Percentiles rank a stretch among this genome's conserved stretches.
Conservation (phyloP, 2,329 filamentous ascomycete species). For the Triangularia verruculosa region DNA sequence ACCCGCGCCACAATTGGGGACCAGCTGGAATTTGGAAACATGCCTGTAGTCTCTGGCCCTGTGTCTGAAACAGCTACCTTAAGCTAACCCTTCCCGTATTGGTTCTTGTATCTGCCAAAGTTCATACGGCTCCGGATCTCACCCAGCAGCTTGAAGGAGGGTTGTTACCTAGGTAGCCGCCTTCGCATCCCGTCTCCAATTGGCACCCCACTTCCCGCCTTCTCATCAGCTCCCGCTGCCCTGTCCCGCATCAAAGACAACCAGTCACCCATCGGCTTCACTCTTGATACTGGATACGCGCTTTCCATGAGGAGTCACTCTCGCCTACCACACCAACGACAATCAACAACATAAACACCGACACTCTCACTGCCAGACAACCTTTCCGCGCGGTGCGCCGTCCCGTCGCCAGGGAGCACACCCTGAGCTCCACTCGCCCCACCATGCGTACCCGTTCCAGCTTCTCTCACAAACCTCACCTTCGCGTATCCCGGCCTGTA, state of each 20-base stretch:
- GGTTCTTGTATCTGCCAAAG: background rate
- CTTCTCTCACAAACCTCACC: slow-evolving; percentile 55
- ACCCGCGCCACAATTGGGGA: background rate
- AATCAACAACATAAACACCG: background rate
- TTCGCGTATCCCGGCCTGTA: slow-evolving; percentile 74
- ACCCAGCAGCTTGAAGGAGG: background rate
- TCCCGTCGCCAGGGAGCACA: background rate
- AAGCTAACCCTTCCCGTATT: background rate
- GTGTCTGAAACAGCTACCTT: no score
- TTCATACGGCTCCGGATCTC: background rate
- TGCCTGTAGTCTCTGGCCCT: no score
- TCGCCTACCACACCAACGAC: no score
- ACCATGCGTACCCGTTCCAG: slow-evolving; percentile 36
- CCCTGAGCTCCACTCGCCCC: background rate
- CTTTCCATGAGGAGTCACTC: background rate
- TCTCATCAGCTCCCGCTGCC: background rate
- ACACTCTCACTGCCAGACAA: background rate
- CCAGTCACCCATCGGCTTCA: background rate
- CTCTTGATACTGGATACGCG: background rate
- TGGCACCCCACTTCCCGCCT: background rate
- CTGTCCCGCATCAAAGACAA: background rate
- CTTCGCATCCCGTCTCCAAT: background rate
- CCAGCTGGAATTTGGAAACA: background rate
- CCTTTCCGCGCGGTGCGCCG: no score
- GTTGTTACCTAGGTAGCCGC: background rate